Base-by-base conservation (phyloP, 352 stramenopile genomes). In the Phytophthora idaei region DNA sequence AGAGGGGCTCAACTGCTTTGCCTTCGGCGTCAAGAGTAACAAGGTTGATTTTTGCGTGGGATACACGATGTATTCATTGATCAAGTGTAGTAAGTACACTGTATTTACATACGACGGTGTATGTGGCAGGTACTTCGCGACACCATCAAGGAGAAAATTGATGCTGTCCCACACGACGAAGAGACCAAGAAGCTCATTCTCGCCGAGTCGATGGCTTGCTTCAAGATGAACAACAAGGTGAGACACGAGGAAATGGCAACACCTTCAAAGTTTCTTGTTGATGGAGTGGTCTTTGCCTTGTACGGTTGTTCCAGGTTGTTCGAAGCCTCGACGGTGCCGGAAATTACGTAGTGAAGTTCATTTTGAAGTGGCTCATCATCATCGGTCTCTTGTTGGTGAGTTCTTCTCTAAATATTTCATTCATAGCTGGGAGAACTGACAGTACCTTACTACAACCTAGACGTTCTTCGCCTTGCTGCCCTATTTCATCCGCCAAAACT, bases 211-310 rank as follows among this genome's bases (percentile, higher is more conserved):
- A 52, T 87, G 17, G 74, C 45, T 2, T 81, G 80, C 42, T 90
- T 90, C 45, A 73, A 87, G 53, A 78, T 87, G 67, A 92, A 89
- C 73, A 92, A 92, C 67, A 55, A 89, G 64, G 82, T 89, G n/a
- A 32, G 57, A 17, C 17, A 37, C 8, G 25, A 42, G 2, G 36
- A 29, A 42, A 27, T 28, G 9, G 17, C 4, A 28, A 10, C 15
- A 32, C 17, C 9, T 36, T 34, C 10, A 4, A 21, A 7, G 9
- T 27, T 21, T 21, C 9, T 31, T 44, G 27, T 17, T 45, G 31
- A 51, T 17, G 36, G 21, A 7, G 11, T 42, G 7, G n/a, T 42
- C 15, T 9, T 39, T 39, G 45, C 28, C 21, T 58, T 5, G 3
- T 42, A 28, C 32, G 27, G 8, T 25, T 51, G 45, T 5, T 47